Percentiles rank a stretch among this genome's conserved stretches.
Conservation (phyloP, 768 basidiomycete species). For the Tricholoma terreum region DNA sequence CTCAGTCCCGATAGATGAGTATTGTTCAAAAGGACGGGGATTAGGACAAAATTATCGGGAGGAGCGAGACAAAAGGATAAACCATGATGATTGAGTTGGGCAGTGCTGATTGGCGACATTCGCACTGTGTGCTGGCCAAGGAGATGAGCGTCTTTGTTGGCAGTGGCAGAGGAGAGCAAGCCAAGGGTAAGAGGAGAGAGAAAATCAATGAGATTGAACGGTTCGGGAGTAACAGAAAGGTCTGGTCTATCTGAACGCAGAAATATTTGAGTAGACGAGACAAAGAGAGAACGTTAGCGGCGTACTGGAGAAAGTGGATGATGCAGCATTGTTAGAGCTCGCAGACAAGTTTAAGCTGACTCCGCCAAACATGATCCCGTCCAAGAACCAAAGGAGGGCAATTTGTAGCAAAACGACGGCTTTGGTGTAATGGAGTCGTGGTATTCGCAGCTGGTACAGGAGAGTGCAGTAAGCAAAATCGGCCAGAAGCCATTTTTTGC, state of each 20-base stretch:
- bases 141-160: conserved; percentile 53
- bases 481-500: conserved; percentile 71
- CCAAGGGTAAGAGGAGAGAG: conserved; percentile 51
- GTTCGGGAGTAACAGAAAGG: conserved; percentile 40
- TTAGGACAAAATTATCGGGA: conserved; percentile 50
- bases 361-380: conserved; percentile 71
- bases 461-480: conserved; percentile 59
- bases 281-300: background rate
- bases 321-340: background rate
- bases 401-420: conserved; percentile 65
- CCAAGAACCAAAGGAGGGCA: conserved; percentile 54
- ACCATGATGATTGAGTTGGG: conserved; percentile 76
- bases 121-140: conserved; percentile 89
- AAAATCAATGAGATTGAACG: conserved; percentile 47
- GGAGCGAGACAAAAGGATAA: conserved; percentile 71
- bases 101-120: conserved; percentile 92
- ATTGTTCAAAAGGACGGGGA: conserved; percentile 90
- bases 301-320: conserved; percentile 29
- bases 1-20: conserved; percentile 68
- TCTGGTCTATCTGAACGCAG: conserved; percentile 29
- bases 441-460: conserved; percentile 68
- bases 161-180: conserved; percentile 40
- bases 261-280: background rate
- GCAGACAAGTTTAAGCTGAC: conserved; percentile 49
- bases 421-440: conserved; percentile 65